These are phyloP conservation scores for Candida caryicola DNA, from an alignment of 805 yeast genomes.

Conservation along the genomic window DNA sequence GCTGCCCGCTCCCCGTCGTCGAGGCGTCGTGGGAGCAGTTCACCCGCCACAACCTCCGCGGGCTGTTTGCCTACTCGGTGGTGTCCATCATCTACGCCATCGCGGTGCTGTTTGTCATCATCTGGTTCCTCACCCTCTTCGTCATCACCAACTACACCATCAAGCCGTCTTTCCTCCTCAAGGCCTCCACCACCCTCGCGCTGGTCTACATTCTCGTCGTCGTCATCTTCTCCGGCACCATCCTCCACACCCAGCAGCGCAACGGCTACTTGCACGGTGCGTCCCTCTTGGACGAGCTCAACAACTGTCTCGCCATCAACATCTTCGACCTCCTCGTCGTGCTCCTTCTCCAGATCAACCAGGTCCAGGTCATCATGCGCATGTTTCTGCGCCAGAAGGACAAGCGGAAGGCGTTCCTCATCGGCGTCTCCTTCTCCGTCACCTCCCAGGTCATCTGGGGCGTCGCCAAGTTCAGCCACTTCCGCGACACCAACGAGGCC, in stretches of 20 bases:
- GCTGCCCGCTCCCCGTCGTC: conserved; percentile 42
- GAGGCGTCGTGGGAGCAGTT: conserved; percentile 48
- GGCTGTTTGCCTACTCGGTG: conserved; percentile 52
- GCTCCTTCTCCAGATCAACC: conserved; percentile 58
- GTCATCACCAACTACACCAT: conserved; percentile 64
- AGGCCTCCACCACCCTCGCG: conserved; percentile 49
- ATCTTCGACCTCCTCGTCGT: conserved; percentile 58
- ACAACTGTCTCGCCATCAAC: conserved; percentile 45
- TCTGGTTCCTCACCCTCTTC: conserved; percentile 60
- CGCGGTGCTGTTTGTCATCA: conserved; percentile 62
- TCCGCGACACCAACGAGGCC: conserved; percentile 38
- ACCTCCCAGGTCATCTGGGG: conserved; percentile 69
- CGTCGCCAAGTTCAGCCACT: conserved; percentile 50
- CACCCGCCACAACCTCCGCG: conserved; percentile 29
- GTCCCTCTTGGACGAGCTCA: conserved; percentile 43
- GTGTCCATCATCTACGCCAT: conserved; percentile 62
- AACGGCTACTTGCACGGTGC: conserved; percentile 44
- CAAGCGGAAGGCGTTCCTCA: conserved; percentile 56
- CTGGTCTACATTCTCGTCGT: conserved; percentile 53
- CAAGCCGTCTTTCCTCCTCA: conserved; percentile 53
- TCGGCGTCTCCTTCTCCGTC: conserved; percentile 54
- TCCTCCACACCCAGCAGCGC: conserved; percentile 47
- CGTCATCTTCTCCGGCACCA: conserved; percentile 45
- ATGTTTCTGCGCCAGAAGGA: conserved; percentile 67
- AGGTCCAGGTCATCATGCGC: conserved; percentile 69